phyloP scores from a whole-genome alignment of 345 rosid species.

The Citrus sinensis region DVS_A1.0 CM039166.1:24637501-24638000 shows the following conservation, averaged over 20 bases:
- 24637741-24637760: neutral
- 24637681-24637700: neutral
- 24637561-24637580: neutral
- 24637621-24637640: neutral
- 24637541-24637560: neutral
- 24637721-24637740: neutral
- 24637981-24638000: conserved; percentile 88
- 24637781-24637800: neutral
- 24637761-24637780: no score
- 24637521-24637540: neutral
- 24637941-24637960: conserved; percentile 97
- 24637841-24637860: neutral
- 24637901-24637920: conserved; percentile 27
- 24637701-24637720: neutral
- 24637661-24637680: neutral
- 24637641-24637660: neutral
- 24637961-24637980: conserved; percentile 91
- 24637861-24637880: neutral
- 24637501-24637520: neutral
- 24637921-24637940: conserved; percentile 99
- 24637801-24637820: neutral
- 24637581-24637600: neutral
- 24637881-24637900: conserved; percentile 13
- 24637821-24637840: neutral
- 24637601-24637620: neutral